A percentile compares a stretch with the other conserved stretches of the same genome.
Evolutionary conservation across 345 rosid genomes (phyloP).

Genomic region (Euclidium syriacum): DNA sequence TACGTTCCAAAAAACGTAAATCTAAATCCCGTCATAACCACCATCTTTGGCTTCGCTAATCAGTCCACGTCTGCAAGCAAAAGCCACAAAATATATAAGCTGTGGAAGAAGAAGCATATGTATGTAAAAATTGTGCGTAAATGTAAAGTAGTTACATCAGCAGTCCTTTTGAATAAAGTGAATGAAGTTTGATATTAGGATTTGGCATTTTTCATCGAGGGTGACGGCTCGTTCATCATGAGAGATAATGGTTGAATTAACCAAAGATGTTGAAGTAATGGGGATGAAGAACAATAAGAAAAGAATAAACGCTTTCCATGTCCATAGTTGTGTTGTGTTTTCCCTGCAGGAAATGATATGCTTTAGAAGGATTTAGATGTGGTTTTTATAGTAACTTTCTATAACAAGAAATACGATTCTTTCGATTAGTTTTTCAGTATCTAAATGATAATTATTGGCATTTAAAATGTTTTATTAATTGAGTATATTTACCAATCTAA

Average conservation of each 20-base stretch:
- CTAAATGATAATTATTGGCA: not conserved
- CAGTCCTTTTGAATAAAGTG: constrained; percentile 64
- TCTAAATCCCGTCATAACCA: constrained; percentile 56
- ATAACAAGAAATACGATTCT: not conserved
- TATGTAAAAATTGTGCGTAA: not conserved
- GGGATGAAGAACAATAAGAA: not conserved
- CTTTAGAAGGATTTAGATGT: not conserved
- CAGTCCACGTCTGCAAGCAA: constrained; percentile 57
- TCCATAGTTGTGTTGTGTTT: not conserved
- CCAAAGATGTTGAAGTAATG: not conserved
- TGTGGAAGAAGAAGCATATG: not conserved
- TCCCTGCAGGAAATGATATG: not conserved
- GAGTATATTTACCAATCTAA: no score
- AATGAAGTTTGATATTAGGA: constrained; percentile 60
- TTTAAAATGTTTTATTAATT: no score
- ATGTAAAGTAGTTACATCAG: constrained; percentile 30
- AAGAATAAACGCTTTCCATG: constrained; percentile 11
- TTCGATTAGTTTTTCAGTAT: not conserved
- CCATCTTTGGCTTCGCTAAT: constrained; percentile 59
- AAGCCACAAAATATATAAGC: not conserved
- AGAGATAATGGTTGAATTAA: constrained; percentile 27
- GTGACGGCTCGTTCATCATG: constrained; percentile 45
- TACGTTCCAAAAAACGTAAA: constrained; percentile 61
- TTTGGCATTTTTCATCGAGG: constrained; percentile 45
- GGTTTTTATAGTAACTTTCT: constrained; percentile 6